A percentile compares a stretch with the other conserved stretches of the same genome.
Evolutionary conservation across 768 basidiomycete genomes (phyloP).

Genomic region (Psilocybe cyanescens): DNA sequence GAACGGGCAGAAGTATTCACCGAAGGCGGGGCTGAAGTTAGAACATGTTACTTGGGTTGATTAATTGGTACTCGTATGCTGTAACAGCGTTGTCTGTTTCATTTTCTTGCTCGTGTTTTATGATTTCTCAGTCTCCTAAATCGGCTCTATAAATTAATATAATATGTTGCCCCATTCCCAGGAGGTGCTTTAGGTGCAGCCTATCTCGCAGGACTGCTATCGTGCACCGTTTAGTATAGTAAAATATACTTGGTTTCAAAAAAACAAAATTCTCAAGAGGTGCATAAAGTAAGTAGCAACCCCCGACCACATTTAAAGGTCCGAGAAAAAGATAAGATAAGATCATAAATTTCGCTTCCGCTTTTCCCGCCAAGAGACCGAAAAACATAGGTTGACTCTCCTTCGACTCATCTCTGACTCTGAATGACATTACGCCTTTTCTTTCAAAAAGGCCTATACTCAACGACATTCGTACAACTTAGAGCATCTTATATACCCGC

Average conservation of each 20-base stretch:
- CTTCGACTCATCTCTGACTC: not conserved
- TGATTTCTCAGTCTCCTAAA: no score
- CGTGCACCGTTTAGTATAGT: no score
- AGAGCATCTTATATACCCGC: not conserved
- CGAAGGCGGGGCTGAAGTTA: slow-evolving; percentile 34
- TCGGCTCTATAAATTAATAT: no score
- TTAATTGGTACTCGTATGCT: slow-evolving; percentile 19
- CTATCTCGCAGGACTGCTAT: no score
- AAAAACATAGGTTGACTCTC: not conserved
- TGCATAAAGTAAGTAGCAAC: no score
- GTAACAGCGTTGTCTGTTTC: not conserved
- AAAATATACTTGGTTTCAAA: no score
- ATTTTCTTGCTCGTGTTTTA: not conserved
- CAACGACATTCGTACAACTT: not conserved
- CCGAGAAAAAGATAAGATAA: not conserved
- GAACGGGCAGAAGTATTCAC: slow-evolving; percentile 38
- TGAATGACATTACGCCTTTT: slow-evolving; percentile 1
- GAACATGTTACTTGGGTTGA: slow-evolving; percentile 41
- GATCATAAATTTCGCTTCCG: slow-evolving; percentile 8
- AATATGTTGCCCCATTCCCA: no score
- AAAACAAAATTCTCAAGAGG: no score
- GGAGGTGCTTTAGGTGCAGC: no score
- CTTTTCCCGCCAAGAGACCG: not conserved
- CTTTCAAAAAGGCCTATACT: not conserved
- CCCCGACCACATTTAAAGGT: not conserved